These are phyloP conservation scores for Phytophthora vignae DNA, from an alignment of 352 stramenopile species.

Conservation along the genomic window DNA sequence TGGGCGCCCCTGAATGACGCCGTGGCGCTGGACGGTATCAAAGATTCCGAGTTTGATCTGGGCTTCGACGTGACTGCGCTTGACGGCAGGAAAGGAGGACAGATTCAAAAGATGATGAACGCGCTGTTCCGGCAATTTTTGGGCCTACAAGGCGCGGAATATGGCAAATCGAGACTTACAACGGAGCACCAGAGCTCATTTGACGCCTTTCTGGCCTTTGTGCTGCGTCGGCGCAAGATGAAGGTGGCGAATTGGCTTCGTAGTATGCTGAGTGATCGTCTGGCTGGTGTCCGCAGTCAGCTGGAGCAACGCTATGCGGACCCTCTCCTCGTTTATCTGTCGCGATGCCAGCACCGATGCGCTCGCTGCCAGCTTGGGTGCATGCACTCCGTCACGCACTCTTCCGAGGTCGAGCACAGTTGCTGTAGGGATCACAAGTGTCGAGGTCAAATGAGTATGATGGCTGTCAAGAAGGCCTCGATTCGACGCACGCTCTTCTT, in stretches of 20 bases:
- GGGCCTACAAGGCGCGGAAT: conserved; percentile 5
- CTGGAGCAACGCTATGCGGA: conserved; percentile 14
- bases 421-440: conserved; percentile 60
- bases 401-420: conserved; percentile 38
- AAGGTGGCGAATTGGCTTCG: conserved; percentile 33
- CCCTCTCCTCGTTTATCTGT: conserved; percentile 31
- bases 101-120: neutral
- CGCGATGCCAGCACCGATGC: conserved; percentile 54
- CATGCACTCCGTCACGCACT: conserved; percentile 52
- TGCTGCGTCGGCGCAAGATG: conserved; percentile 36
- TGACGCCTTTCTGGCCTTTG: conserved; percentile 34
- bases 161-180: conserved; percentile 9
- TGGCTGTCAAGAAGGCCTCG: conserved; percentile 20
- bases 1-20: neutral
- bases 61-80: neutral
- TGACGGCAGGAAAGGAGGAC: neutral
- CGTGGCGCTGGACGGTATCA: neutral
- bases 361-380: conserved; percentile 54
- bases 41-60: neutral
- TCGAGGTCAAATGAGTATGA: conserved; percentile 40
- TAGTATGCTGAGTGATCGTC: conserved; percentile 15
- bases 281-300: neutral
- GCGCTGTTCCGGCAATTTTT: neutral
- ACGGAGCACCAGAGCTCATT: conserved; percentile 29
- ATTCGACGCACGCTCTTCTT: conserved; percentile 6